These are phyloP conservation scores for Fusarium tricinctum DNA, from an alignment of 2,329 filamentous ascomycete genomes.

Conservation along the genomic window DNA sequence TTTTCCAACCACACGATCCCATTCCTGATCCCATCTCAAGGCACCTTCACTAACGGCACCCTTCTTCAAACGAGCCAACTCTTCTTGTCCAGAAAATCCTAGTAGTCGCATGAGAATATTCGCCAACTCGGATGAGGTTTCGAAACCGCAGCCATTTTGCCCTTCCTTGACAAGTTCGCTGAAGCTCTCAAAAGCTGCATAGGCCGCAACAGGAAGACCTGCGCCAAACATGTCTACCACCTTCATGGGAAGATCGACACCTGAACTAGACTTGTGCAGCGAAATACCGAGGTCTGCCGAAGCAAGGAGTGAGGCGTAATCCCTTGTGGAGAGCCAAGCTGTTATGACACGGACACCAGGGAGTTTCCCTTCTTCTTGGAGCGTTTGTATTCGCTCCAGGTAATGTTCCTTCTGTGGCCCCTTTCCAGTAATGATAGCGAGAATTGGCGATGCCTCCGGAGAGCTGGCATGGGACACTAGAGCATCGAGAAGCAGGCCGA, in stretches of 20 bases:
- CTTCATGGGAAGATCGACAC: constrained; percentile 98
- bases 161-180: constrained; percentile 90
- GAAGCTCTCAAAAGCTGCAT: constrained; percentile 88
- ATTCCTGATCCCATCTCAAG: constrained; percentile 91
- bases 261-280: constrained; percentile 92
- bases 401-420: constrained; percentile 87
- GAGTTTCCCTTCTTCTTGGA: constrained; percentile 74
- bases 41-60: constrained; percentile 82
- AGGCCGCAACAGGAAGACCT: constrained; percentile 90
- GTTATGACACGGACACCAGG: constrained; percentile 80
- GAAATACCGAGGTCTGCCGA: constrained; percentile 91
- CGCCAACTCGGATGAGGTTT: constrained; percentile 75
- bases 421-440: constrained; percentile 94
- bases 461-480: constrained; percentile 78
- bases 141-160: constrained; percentile 88
- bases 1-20: constrained; percentile 84
- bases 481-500: constrained; percentile 86
- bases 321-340: constrained; percentile 85
- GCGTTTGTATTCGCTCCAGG: constrained; percentile 71
- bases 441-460: constrained; percentile 70
- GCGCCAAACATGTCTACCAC: constrained; percentile 99
- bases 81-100: constrained; percentile 59
- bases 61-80: constrained; percentile 72
- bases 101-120: constrained; percentile 76
- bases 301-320: constrained; percentile 88